These are phyloP conservation scores for Rhizophagus clarus DNA, from an alignment of 192 early-diverging fungal genomes.

Conservation along the genomic window DNA sequence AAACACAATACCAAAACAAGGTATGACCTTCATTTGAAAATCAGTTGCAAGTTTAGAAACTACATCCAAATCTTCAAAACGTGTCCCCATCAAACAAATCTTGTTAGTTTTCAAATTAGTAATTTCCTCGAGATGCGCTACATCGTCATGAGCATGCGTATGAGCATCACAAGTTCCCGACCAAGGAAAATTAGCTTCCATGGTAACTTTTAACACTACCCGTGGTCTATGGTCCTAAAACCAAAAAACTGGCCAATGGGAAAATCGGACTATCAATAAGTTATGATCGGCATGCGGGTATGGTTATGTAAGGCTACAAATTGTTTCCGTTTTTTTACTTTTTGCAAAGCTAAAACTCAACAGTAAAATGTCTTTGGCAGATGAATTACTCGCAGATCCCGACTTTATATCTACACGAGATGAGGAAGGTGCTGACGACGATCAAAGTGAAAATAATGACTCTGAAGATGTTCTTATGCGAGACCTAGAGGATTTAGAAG, in stretches of 20 bases:
- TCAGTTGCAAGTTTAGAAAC: conserved; percentile 38
- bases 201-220: background rate
- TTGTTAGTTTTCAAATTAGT: conserved; percentile 27
- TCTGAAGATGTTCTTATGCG: conserved; percentile 35
- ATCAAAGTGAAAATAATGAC: conserved; percentile 40
- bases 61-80: conserved; percentile 43
- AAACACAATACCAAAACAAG: conserved; percentile 46
- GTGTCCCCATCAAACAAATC: conserved; percentile 45
- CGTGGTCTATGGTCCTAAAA: too few species aligned
- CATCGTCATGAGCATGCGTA: conserved; percentile 46
- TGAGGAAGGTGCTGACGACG: conserved; percentile 37
- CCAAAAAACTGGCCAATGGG: too few species aligned
- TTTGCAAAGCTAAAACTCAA: too few species aligned
- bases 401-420: conserved; percentile 69
- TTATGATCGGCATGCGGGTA: too few species aligned
- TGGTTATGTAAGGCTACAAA: too few species aligned
- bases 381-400: conserved; percentile 87
- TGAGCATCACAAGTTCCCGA: conserved; percentile 38
- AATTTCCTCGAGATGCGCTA: conserved; percentile 35
- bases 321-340: too few species aligned
- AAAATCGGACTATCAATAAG: too few species aligned
- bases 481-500: conserved; percentile 41
- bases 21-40: conserved; percentile 40
- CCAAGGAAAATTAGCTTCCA: conserved; percentile 19
- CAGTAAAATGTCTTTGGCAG: conserved; percentile 68